Evolutionary conservation across 306 rosid genomes (phyloP).

Genomic region (Fragaria iinumae): DNA sequence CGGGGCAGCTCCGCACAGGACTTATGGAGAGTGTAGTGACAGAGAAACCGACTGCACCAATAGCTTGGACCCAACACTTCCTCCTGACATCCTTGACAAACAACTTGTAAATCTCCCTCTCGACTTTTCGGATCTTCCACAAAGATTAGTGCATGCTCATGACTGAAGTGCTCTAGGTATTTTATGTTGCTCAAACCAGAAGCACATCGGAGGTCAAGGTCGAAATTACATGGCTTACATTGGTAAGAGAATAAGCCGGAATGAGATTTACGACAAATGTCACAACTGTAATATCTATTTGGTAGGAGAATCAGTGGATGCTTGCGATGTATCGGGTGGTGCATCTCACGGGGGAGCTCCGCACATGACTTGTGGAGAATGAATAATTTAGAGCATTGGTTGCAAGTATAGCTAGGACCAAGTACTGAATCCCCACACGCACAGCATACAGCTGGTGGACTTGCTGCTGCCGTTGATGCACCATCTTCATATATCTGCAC

Average conservation of each 20-base stretch:
- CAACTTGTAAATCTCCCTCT: not conserved
- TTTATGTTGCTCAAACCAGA: not conserved
- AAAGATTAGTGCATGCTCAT: not conserved
- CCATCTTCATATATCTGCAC: no score
- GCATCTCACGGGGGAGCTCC: no score
- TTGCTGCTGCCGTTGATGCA: no score
- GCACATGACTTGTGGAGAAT: no score
- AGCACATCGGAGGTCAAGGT: not conserved
- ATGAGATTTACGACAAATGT: not conserved
- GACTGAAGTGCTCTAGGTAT: not conserved
- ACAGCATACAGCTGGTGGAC: no score
- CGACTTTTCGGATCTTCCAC: not conserved
- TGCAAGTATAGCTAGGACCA: not conserved
- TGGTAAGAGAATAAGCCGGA: not conserved
- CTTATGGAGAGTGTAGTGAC: not conserved
- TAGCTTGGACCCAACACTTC: not conserved
- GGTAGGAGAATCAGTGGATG: not conserved
- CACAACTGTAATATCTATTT: not conserved
- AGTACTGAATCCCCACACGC: not conserved
- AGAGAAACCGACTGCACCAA: not conserved
- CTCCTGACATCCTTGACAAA: not conserved
- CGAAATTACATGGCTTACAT: not conserved
- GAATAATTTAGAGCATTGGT: not conserved
- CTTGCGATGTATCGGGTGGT: no score
- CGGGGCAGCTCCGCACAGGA: not conserved